Base-by-base conservation (phyloP, 768 basidiomycete species). In the Porphyrellus cyaneotinctus region DNA sequence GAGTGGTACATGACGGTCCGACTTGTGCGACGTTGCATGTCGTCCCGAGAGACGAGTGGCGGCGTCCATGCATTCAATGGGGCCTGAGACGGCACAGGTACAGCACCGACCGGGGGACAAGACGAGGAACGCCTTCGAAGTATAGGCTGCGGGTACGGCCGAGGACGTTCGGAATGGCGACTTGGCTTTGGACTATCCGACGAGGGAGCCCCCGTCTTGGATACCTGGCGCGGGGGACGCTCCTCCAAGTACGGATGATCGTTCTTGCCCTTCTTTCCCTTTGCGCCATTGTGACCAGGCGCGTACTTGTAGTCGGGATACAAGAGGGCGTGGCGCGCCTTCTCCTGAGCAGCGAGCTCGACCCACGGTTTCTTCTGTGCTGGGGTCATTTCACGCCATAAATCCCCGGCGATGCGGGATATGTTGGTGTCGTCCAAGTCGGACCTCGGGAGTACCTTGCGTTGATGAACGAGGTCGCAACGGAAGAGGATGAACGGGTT, bases 401-500 rank as follows among this genome's bases (percentile, higher is more conserved):
- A 71, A 43, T 74, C 73, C 0, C 85, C 88, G 0, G 82, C 85
- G 50, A 84, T 80, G 47, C 83, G 77, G 4, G 80, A 83, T 48
- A 89, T 78, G 58, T 87, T 85, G 52, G 82, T 78, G 63, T 88
- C 85, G 58, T 88, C 79, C 15, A 74, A 74, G 64, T 87, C 83
- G 3, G 82, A 77, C 37, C 72, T 68, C 11, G 72, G 64, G 0
- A 84, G 80, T 43, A 80, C 73, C 54, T 80, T 76, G 48, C 81
- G 76, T 56, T 85, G 81, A 46, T 80, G 76, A 15, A 86, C 82
- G 48, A 87, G 82, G 63, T 88, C 81, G 63, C 81, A 86, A 37
- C 88, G 78, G 64, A 88, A 91, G 56, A 90, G 78, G 58, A 91
- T 88, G 70, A 91, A 91, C 0, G 87, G 83, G 66, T 90, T 90